These are phyloP conservation scores for Hygrophila difformis DNA, from an alignment of 257 asterid species.

Conservation along the genomic window DNA sequence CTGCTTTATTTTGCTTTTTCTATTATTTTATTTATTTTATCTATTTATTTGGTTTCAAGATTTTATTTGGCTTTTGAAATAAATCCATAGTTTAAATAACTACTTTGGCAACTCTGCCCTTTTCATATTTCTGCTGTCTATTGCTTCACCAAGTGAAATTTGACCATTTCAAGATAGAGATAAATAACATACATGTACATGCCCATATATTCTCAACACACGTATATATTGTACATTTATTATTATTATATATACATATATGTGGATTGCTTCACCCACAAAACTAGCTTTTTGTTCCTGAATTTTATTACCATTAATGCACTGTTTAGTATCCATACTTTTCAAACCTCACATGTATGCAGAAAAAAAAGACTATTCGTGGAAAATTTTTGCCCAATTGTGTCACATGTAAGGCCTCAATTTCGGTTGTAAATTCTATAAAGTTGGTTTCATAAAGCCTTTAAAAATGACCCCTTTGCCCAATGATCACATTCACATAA, in stretches of 20 bases:
- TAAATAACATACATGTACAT: no score
- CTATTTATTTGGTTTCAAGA: neutral
- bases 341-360: slow-evolving; percentile 25
- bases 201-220: no score
- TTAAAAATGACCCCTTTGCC: neutral
- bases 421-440: slow-evolving; percentile 12
- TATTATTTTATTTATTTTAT: neutral
- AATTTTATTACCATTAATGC: neutral
- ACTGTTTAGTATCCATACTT: slow-evolving; percentile 1
- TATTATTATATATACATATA: neutral
- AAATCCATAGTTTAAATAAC: no score
- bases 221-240: neutral
- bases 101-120: slow-evolving; percentile 3
- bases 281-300: slow-evolving; percentile 7
- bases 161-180: slow-evolving; percentile 59
- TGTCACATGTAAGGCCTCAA: slow-evolving; percentile 28
- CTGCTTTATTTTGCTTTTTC: no score
- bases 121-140: slow-evolving; percentile 21
- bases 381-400: slow-evolving; percentile 4
- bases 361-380: slow-evolving; percentile 1
- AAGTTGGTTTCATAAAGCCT: slow-evolving; percentile 13
- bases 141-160: slow-evolving; percentile 25
- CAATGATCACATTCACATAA: no score
- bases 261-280: slow-evolving; percentile 20
- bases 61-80: no score